Evolutionary conservation across 768 basidiomycete species (phyloP), one percentile per base, ranked within the genome.

Genomic region (Hericium coralloides): DNA sequence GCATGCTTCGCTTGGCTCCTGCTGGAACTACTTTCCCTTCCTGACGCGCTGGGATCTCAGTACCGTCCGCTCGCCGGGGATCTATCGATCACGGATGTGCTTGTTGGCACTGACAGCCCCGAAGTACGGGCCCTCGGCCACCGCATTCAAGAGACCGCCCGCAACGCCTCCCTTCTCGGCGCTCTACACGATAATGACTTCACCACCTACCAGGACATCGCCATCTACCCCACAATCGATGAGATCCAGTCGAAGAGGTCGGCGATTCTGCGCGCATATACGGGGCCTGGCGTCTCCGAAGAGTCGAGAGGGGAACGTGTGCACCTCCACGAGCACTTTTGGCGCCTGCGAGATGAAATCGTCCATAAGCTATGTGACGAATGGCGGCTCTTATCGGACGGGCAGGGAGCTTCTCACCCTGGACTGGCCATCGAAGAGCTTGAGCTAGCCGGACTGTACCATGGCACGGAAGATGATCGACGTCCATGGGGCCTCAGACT

Each of bases 111-210:
- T 45, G n/a, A 6, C 7, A 45, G 20, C 43, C 43, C 43, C 43
- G 43, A 45, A 45, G 20, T 20, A 6, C n/a, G 20, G 43, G n/a
- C 43, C n/a, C n/a, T 45, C 17, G 43, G 43, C 20, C 43, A 45
- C 43, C 49, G 25, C 18, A 23, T 50, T 31, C 31, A 6, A 31
- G 31, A 31, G 8, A 31, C 31, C 31, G 31, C 7, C 31, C 31
- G 10, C 31, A 31, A 31, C 31, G 6, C 31, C 31, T 31, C 10
- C 31, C 31, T 31, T 31, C 80, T 85, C 1, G 86, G 86, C 0
- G 85, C 84, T 3, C 74, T 85, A 3, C 86, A 87, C 56, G 84
- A 86, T 60, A 87, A 88, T 53, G 85, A 88, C 64, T 80, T 80
- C 50, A 68, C 67, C 14, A 75, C 85, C 54, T 87, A 84, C 59